Evolutionary conservation across 2,329 filamentous ascomycete species (phyloP), one percentile per base, ranked within the genome.

Genomic region (Colletotrichum brevisporum): DNA sequence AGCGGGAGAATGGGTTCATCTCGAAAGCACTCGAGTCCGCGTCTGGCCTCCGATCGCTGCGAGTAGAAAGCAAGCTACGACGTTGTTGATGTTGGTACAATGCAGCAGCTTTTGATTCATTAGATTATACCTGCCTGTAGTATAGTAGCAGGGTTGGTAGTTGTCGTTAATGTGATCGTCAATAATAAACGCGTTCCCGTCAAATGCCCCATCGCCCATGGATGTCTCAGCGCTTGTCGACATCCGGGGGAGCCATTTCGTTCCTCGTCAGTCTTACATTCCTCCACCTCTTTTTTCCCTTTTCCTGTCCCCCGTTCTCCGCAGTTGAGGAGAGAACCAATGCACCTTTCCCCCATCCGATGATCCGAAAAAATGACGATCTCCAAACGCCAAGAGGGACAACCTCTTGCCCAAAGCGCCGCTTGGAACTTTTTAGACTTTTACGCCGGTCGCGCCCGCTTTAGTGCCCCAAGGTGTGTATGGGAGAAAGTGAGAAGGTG

Each of bases 361-460:
- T 66, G 31, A 56, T 26, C 50, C 51, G 36, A 24, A 52, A 47
- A 39, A 60, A 43, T 36, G 16, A 60, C 60, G 60, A 21, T 47
- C 31, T 16, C 57, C 55, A 63, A 55, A 61, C 56, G 51, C 51
- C 62, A 56, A 56, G 51, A 69, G 50, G 61, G 26, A 55, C 36
- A 66, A 57, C 60, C 51, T 56, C 45, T 47, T 60, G 67, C 67
- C 67, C 67, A 69, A 69, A 69, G 62, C 67, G 63, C 67, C 55
- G 36, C 43, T 43, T 63, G 39, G 45, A 56, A 61, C 62, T 55
- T 59, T 59, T 69, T 55, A 53, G 26, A 67, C 56, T 53, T 69
- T 69, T 69, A 10, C 52, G 52, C 56, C 26, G 21, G 8, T 55
- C 13, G 39, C 45, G 55, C 43, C 62, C 36, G 55, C 26, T 31